Evolutionary conservation across 176 grass and related monocot species (phyloP).

Genomic region (Carex kokanica): DNA sequence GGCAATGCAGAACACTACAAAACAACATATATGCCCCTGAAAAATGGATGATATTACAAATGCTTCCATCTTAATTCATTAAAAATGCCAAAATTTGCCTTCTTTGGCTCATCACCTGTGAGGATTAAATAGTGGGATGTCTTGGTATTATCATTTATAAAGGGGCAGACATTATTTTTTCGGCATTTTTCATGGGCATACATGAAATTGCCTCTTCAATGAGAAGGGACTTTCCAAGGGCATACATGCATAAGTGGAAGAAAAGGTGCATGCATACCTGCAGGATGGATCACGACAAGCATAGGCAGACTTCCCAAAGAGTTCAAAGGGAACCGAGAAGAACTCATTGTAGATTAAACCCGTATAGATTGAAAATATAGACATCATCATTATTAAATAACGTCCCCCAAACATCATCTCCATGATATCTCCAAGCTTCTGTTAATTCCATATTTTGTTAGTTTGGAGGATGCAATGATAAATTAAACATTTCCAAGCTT

Average conservation of each 20-base stretch:
- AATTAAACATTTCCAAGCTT: conserved; percentile 24
- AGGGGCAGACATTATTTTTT: conserved; percentile 1
- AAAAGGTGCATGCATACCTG: conserved; percentile 39
- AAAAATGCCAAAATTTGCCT: conserved; percentile 11
- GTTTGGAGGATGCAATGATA: not conserved
- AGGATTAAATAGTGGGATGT: not conserved
- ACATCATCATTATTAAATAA: conserved; percentile 96
- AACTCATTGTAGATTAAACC: conserved; percentile 99
- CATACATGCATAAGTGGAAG: not conserved
- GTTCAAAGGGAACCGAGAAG: conserved; percentile 91
- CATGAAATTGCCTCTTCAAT: not conserved
- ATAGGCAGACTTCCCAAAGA: conserved; percentile 92
- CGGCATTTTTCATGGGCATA: not conserved
- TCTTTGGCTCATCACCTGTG: not conserved
- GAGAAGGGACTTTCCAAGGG: not conserved
- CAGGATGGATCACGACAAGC: conserved; percentile 75
- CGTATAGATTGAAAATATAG: conserved; percentile 90
- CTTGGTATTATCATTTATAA: not conserved
- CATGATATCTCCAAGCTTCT: conserved; percentile 95
- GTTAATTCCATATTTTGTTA: conserved; percentile 21
- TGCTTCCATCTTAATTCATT: not conserved
- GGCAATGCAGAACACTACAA: conserved; percentile 19
- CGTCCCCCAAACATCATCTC: conserved; percentile 97
- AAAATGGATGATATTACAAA: not conserved
- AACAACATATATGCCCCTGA: not conserved